Percentiles rank a stretch among this genome's conserved stretches.
Evolutionary conservation across 371 early-diverging fungal species (phyloP).

Genomic region (Dichotomocladium elegans): DNA sequence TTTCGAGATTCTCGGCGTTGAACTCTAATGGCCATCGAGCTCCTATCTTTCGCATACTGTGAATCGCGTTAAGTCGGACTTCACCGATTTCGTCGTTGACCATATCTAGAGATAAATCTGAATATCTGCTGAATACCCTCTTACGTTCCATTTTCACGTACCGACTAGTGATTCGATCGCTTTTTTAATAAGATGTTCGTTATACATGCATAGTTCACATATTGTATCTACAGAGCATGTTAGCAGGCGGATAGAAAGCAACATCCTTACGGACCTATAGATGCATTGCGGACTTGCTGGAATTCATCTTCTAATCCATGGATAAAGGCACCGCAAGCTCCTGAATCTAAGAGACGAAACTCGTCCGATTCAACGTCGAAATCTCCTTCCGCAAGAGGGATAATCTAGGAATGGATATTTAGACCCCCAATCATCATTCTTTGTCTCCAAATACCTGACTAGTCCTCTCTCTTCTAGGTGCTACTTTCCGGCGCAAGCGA

Average conservation of each 20-base stretch:
- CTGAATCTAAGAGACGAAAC: conserved; percentile 64
- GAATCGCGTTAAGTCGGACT: conserved; percentile 79
- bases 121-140: neutral
- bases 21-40: conserved; percentile 51
- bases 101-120: conserved; percentile 63
- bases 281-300: conserved; percentile 80
- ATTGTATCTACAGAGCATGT: conserved; percentile 65
- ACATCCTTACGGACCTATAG: conserved; percentile 65
- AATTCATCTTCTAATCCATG: conserved; percentile 92
- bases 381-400: conserved; percentile 65
- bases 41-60: conserved; percentile 71
- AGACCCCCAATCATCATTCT: neutral
- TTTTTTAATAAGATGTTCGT: conserved; percentile 57
- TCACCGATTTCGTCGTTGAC: conserved; percentile 87
- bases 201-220: conserved; percentile 64
- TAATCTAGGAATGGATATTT: conserved; percentile 8
- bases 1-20: conserved; percentile 73
- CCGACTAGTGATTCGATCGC: conserved; percentile 76
- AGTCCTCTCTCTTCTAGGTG: conserved; percentile 3
- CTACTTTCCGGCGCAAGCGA: conserved; percentile 25
- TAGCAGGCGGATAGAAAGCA: too few species aligned
- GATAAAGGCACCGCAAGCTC: conserved; percentile 87
- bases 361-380: conserved; percentile 64
- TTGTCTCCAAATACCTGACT: neutral
- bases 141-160: conserved; percentile 13